Percentiles rank a stretch among this genome's conserved stretches.
Evolutionary conservation across 257 asterid genomes (phyloP).

Genomic region (Nicotiana tabacum): DNA sequence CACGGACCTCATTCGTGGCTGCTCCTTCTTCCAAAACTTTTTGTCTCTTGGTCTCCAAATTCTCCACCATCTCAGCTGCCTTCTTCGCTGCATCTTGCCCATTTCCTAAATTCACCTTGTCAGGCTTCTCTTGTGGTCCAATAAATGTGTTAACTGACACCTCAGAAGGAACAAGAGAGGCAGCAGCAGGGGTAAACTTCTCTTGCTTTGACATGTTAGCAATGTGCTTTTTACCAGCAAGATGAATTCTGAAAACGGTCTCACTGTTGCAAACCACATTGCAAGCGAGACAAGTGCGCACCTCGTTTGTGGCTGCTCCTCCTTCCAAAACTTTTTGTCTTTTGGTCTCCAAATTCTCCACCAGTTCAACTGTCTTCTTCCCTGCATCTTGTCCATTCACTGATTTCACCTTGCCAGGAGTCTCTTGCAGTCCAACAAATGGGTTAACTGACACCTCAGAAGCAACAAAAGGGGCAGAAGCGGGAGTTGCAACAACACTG

Average conservation of each 20-base stretch:
- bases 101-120: constrained; percentile 15
- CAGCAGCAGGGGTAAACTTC: constrained; percentile 9
- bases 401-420: constrained; percentile 26
- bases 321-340: constrained; percentile 51
- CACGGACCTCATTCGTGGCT: constrained; percentile 40
- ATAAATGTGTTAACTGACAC: constrained; percentile 18
- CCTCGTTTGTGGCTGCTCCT: constrained; percentile 54
- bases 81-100: constrained; percentile 33
- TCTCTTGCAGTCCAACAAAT: constrained; percentile 45
- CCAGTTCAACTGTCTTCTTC: constrained; percentile 35
- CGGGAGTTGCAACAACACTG: constrained; percentile 5
- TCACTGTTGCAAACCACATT: constrained; percentile 79
- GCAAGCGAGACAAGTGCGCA: constrained; percentile 47
- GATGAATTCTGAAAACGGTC: constrained; percentile 44
- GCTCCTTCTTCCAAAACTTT: constrained; percentile 71
- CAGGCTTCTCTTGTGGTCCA: constrained; percentile 52
- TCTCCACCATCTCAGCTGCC: constrained; percentile 29
- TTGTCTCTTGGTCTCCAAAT: constrained; percentile 55
- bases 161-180: constrained; percentile 9
- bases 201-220: constrained; percentile 38
- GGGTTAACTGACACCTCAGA: constrained; percentile 15
- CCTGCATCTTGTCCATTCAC: constrained; percentile 22
- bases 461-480: background rate
- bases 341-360: constrained; percentile 54
- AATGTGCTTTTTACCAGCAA: constrained; percentile 66